Conservation (phyloP, 2,329 filamentous ascomycete genomes). For the Trichoderma citrinoviride region DNA sequence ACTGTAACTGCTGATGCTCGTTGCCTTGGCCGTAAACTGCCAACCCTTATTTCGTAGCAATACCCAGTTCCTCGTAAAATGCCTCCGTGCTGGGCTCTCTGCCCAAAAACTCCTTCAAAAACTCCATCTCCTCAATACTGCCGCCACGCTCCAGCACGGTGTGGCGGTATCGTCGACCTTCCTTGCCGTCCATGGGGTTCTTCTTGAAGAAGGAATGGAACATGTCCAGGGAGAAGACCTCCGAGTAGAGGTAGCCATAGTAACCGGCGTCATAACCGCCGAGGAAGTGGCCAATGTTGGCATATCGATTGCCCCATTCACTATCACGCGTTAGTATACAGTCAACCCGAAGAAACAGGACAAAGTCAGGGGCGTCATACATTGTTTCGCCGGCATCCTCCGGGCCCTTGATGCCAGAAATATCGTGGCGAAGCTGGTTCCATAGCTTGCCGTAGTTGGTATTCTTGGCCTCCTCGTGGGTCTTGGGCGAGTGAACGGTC, state of each 20-base stretch:
- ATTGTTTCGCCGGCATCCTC: constrained; percentile 59
- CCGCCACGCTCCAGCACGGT: constrained; percentile 76
- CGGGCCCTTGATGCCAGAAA: constrained; percentile 71
- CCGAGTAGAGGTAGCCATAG: constrained; percentile 71
- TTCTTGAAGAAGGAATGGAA: constrained; percentile 77
- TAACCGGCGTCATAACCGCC: constrained; percentile 84
- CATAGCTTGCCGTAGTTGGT: constrained; percentile 65
- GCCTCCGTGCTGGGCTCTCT: constrained; percentile 73
- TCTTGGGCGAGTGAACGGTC: constrained; percentile 69
- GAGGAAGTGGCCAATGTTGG: constrained; percentile 78
- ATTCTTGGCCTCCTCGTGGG: constrained; percentile 65
- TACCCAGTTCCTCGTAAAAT: constrained; percentile 75
- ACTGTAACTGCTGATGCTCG: background rate
- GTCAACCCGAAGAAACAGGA: background rate
- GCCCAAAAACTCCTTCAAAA: constrained; percentile 74
- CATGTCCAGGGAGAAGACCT: constrained; percentile 84
- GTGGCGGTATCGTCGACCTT: constrained; percentile 74
- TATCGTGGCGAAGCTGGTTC: constrained; percentile 70
- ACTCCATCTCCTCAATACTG: constrained; percentile 76
- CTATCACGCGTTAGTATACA: constrained; percentile 38
- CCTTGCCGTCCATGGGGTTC: constrained; percentile 72
- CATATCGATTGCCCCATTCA: constrained; percentile 73
- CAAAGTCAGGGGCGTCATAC: constrained; percentile 34
- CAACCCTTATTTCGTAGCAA: constrained; percentile 24
- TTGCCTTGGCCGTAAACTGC: background rate